Conservation (phyloP, 495 filamentous ascomycete species). For the Aspergillus mulundensis region DNA sequence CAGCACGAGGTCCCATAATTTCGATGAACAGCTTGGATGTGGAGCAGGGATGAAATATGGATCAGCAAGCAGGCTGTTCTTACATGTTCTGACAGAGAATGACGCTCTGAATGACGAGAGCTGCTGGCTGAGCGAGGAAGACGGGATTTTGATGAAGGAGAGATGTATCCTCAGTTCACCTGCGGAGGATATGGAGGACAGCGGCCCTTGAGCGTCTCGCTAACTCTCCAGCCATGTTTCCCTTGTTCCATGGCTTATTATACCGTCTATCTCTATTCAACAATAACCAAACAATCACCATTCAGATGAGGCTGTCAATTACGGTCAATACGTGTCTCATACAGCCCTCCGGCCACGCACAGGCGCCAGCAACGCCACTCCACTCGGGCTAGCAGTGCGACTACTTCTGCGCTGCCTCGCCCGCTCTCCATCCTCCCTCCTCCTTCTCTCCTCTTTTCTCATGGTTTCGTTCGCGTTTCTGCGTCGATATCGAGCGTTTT, state of each 20-base stretch:
- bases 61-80: not conserved
- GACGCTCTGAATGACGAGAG: not conserved
- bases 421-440: constrained; percentile 10
- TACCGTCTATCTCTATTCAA: not conserved
- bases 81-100: not conserved
- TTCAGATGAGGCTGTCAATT: not conserved
- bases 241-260: no score
- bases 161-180: no score
- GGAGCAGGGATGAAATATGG: not conserved
- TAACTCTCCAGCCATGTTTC: no score
- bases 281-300: not conserved
- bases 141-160: no score
- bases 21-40: constrained; percentile 1
- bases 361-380: constrained; percentile 17
- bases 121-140: not conserved
- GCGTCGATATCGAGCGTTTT: constrained; percentile 38
- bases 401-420: constrained; percentile 22
- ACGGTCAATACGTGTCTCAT: not conserved
- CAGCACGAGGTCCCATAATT: constrained; percentile 6
- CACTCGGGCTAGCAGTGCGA: constrained; percentile 2
- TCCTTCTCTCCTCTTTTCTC: constrained; percentile 11
- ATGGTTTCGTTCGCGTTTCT: constrained; percentile 25
- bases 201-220: no score
- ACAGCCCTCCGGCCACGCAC: constrained; percentile 4
- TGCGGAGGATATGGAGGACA: no score